These are phyloP conservation scores for Epichloe brachyelytri DNA, from an alignment of 2,329 filamentous ascomycete genomes.

Conservation along the genomic window DNA sequence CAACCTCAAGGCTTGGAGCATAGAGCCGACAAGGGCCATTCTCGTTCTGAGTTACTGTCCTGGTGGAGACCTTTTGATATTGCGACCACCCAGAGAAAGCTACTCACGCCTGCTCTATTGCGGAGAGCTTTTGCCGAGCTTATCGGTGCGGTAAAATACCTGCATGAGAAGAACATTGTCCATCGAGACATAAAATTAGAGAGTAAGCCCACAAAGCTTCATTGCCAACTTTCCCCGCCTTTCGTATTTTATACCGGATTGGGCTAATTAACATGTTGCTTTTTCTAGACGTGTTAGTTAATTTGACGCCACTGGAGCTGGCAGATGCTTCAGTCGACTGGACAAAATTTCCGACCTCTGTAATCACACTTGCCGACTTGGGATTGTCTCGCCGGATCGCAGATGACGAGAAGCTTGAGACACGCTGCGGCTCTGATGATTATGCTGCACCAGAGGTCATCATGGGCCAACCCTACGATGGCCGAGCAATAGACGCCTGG, in stretches of 20 bases:
- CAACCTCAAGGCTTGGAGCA: constrained; percentile 82
- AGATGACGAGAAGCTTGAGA: constrained; percentile 79
- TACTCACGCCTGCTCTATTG: constrained; percentile 57
- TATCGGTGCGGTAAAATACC: constrained; percentile 70
- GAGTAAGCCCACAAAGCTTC: constrained; percentile 40
- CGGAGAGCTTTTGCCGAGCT: constrained; percentile 83
- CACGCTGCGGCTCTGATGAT: constrained; percentile 89
- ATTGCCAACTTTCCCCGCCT: background rate
- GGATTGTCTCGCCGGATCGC: constrained; percentile 79
- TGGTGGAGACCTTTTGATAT: constrained; percentile 87
- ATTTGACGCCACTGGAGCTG: constrained; percentile 57
- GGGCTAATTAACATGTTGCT: background rate
- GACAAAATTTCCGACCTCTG: constrained; percentile 62
- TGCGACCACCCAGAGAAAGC: constrained; percentile 56
- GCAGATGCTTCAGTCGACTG: constrained; percentile 53
- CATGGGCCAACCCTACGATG: constrained; percentile 89
- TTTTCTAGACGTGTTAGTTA: constrained; percentile 74
- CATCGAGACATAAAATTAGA: constrained; percentile 97
- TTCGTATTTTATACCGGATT: background rate
- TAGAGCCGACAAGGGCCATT: constrained; percentile 69
- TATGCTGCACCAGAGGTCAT: constrained; percentile 95
- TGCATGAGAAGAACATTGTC: constrained; percentile 77
- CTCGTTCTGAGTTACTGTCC: constrained; percentile 85
- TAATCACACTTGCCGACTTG: constrained; percentile 82
- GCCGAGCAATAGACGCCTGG: constrained; percentile 86